Evolutionary conservation across 2,329 filamentous ascomycete species (phyloP).

Genomic region (Aspergillus fructus): DNA sequence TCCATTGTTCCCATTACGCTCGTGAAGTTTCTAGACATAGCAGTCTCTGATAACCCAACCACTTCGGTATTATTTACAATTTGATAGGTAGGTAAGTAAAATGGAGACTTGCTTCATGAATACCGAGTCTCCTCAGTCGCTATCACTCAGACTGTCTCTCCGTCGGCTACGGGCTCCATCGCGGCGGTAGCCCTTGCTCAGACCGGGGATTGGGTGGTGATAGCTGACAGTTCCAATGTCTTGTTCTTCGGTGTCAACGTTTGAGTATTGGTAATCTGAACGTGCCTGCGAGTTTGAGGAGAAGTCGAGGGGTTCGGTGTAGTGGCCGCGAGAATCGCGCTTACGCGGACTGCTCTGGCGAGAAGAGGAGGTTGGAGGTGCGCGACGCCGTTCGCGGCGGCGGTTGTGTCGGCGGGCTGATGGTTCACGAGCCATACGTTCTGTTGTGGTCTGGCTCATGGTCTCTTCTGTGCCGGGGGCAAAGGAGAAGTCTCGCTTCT

Average conservation of each 20-base stretch:
- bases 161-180: slow-evolving; percentile 40
- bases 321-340: slow-evolving; percentile 38
- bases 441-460: slow-evolving; percentile 40
- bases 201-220: slow-evolving; percentile 56
- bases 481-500: slow-evolving; percentile 49
- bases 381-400: slow-evolving; percentile 29
- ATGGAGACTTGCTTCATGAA: slow-evolving; percentile 15
- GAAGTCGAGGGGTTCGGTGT: slow-evolving; percentile 46
- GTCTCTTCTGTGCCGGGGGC: slow-evolving; percentile 48
- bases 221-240: slow-evolving; percentile 55
- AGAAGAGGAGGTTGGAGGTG: slow-evolving; percentile 27
- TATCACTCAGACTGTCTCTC: slow-evolving; percentile 56
- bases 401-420: slow-evolving; percentile 31
- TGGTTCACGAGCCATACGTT: slow-evolving; percentile 26
- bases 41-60: neutral
- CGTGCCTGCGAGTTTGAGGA: slow-evolving; percentile 38
- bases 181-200: slow-evolving; percentile 47
- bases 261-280: slow-evolving; percentile 43
- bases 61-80: neutral
- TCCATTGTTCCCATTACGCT: neutral
- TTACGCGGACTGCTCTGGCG: slow-evolving; percentile 39
- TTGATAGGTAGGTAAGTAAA: neutral
- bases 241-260: slow-evolving; percentile 43
- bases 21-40: neutral
- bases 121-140: slow-evolving; percentile 43